These are phyloP conservation scores for Ilyonectria sp. DNA, from an alignment of 2,329 filamentous ascomycete genomes.

Conservation along the genomic window DNA sequence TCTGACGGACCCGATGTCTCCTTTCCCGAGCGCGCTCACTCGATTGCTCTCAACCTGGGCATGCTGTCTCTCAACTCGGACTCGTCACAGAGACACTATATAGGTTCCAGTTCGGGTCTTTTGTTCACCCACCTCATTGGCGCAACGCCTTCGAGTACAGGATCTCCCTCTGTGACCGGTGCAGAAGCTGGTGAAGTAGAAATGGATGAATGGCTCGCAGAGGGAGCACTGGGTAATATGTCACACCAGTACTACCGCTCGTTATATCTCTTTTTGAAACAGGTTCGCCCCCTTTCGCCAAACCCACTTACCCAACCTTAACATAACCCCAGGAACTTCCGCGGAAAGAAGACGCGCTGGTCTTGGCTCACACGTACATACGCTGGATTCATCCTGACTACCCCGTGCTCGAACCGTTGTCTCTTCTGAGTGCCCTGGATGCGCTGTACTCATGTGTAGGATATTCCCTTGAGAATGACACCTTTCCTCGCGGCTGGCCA, in stretches of 20 bases:
- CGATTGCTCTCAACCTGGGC: constrained; percentile 54
- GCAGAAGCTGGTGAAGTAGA: constrained; percentile 9
- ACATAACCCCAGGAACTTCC: constrained; percentile 37
- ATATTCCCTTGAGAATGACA: constrained; percentile 10
- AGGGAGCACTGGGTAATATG: neutral
- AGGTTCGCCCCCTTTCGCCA: neutral
- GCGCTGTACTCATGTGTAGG: constrained; percentile 38
- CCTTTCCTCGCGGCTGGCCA: constrained; percentile 38
- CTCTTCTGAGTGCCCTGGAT: constrained; percentile 39
- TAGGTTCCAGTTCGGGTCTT: constrained; percentile 55
- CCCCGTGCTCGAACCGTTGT: constrained; percentile 39
- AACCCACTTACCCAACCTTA: neutral
- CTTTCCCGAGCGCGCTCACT: constrained; percentile 38
- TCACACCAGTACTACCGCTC: constrained; percentile 32
- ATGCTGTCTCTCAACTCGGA: constrained; percentile 57
- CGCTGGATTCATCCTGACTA: constrained; percentile 43
- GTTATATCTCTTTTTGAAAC: constrained; percentile 16
- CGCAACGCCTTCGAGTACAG: constrained; percentile 33
- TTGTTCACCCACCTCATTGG: constrained; percentile 52
- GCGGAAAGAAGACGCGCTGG: constrained; percentile 38
- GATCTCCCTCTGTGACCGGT: constrained; percentile 20
- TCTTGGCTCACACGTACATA: constrained; percentile 41
- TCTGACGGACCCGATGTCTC: constrained; percentile 29
- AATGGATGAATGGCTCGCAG: constrained; percentile 11
- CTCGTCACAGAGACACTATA: constrained; percentile 54